Evolutionary conservation across 2,329 filamentous ascomycete genomes (phyloP).

Genomic region (Beauveria rudraprayagi): DNA sequence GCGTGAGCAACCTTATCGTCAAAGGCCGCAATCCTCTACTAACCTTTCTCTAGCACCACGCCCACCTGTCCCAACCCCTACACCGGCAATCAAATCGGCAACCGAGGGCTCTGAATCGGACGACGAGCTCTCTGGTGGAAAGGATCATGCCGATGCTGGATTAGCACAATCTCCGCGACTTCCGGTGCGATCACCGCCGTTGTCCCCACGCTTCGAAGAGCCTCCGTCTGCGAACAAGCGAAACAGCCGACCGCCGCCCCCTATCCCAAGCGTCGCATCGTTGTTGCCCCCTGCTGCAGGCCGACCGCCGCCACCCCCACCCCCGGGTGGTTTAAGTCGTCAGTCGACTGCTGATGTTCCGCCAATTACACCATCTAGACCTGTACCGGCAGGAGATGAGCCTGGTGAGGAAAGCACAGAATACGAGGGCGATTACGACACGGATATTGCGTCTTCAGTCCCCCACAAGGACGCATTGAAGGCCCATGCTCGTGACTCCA

Average conservation of each 20-base stretch:
- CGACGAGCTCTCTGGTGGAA: conserved; percentile 64
- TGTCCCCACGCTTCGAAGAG: conserved; percentile 29
- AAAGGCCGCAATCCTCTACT: conserved; percentile 19
- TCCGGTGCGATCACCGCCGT: conserved; percentile 24
- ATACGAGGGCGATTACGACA: conserved; percentile 97
- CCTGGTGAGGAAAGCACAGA: conserved; percentile 78
- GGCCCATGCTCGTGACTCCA: conserved; percentile 68
- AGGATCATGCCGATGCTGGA: conserved; percentile 32
- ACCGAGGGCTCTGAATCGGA: conserved; percentile 80
- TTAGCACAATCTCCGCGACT: conserved; percentile 19
- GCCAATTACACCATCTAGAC: conserved; percentile 33
- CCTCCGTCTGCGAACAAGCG: conserved; percentile 40
- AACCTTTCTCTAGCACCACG: conserved; percentile 42
- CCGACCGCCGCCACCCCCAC: conserved; percentile 61
- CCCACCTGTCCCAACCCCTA: conserved; percentile 46
- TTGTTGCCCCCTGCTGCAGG: conserved; percentile 40
- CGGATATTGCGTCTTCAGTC: conserved; percentile 89
- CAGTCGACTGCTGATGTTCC: conserved; percentile 51
- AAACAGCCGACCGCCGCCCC: conserved; percentile 48
- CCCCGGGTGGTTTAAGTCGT: conserved; percentile 46
- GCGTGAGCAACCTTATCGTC: conserved; percentile 39
- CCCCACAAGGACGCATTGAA: conserved; percentile 91
- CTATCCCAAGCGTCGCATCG: conserved; percentile 50
- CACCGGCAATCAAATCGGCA: conserved; percentile 51
- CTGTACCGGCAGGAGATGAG: conserved; percentile 45